These are phyloP conservation scores for Coemansia sp. DNA, from an alignment of 192 early-diverging fungal species.

Conservation along the genomic window DNA sequence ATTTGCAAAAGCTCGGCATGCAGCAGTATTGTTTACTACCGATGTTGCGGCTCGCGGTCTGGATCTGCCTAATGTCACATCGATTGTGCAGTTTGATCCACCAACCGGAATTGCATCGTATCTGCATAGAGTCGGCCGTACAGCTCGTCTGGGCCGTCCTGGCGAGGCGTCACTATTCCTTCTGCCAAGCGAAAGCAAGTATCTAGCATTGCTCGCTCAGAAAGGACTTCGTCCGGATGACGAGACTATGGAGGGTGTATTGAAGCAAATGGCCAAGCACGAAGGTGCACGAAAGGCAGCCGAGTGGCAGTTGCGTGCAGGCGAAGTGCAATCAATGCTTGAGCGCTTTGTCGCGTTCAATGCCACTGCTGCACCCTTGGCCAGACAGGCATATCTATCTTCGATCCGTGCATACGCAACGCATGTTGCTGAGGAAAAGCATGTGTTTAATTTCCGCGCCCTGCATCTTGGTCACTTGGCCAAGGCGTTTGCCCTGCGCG, in stretches of 20 bases:
- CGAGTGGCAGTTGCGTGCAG: slow-evolving; percentile 50
- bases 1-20: slow-evolving; percentile 60
- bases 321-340: slow-evolving; percentile 44
- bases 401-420: slow-evolving; percentile 93
- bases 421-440: slow-evolving; percentile 76
- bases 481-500: slow-evolving; percentile 94
- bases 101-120: slow-evolving; percentile 93
- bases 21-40: slow-evolving; percentile 89
- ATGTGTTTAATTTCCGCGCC: slow-evolving; percentile 93
- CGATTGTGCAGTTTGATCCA: slow-evolving; percentile 95
- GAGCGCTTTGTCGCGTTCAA: slow-evolving; percentile 44
- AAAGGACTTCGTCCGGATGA: slow-evolving; percentile 66
- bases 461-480: slow-evolving; percentile 97
- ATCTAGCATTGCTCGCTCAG: slow-evolving; percentile 63
- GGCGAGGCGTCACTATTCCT: slow-evolving; percentile 87
- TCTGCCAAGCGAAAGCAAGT: slow-evolving; percentile 84
- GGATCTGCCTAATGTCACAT: slow-evolving; percentile 90
- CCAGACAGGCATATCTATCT: slow-evolving; percentile 82
- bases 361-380: slow-evolving; percentile 48
- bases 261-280: slow-evolving; percentile 57
- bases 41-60: slow-evolving; percentile 97
- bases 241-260: slow-evolving; percentile 58
- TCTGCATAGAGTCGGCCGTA: slow-evolving; percentile 95
- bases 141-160: slow-evolving; percentile 87
- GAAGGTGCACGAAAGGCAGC: slow-evolving; percentile 32